Base-by-base conservation (phyloP, 805 yeast species). In the Kodamaea fukazawae region DNA sequence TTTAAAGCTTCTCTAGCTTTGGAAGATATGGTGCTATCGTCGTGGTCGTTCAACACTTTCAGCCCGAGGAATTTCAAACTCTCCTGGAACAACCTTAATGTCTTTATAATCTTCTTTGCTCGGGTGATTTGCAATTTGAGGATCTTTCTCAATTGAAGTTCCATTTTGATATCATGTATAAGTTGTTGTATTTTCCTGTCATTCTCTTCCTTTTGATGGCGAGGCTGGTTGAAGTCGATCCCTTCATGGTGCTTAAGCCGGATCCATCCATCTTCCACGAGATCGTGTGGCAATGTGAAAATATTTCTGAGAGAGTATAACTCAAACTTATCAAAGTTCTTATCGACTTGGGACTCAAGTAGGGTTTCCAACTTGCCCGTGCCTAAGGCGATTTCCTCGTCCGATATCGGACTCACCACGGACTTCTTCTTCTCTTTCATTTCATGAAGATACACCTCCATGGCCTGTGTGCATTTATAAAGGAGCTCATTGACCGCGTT, bases 241-340 rank as follows among this genome's bases (percentile, higher is more conserved):
- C 71, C 78, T 37, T 75, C 71, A 42, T 90, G 93, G 54, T 87
- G 93, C 36, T 71, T 72, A 34, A 89, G 63, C 34, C 83, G 60
- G 40, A 90, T 63, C 69, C 78, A 79, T 4, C 96, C 95, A 9
- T 66, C 75, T 3, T 72, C 73, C 1, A 83, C 70, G 25, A 86
- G 65, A 10, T 80, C 84, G 4, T 61, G 61, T 0, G 96, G 96
- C 12, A 90, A 65, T 9, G 74, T 75, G 40, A 90, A 68, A 9
- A 90, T 77, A 55, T 90, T 90, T 53, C 96, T 65, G 36, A 87
- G 63, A 2, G 86, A 76, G 60, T 90, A 90, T 25, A 88, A 64
- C 61, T 90, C 97, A 51, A 86, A 80, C 57, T 83, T 83, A 58
- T 90, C 97, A 57, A 87, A 89, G 55, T 86, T 86, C 49, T 73